phyloP scores from a whole-genome alignment of 1,139 yeast species.

The Williopsis jadinii region DNA sequence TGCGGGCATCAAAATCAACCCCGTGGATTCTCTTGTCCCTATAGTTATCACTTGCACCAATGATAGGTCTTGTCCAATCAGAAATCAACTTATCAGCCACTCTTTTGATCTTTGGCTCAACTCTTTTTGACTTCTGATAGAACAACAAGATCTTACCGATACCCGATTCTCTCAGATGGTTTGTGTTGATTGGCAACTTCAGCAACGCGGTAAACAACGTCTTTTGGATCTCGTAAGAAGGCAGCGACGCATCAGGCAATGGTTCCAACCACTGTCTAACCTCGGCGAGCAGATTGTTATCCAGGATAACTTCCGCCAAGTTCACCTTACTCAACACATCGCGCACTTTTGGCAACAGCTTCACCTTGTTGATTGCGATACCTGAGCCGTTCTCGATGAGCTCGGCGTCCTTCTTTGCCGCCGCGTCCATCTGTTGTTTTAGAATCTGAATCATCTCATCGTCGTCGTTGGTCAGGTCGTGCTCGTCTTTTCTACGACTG shows the following conservation, averaged over 20 bases:
- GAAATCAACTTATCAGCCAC: slow-evolving; percentile 88
- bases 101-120: slow-evolving; percentile 80
- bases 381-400: slow-evolving; percentile 49
- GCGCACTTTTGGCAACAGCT: slow-evolving; percentile 72
- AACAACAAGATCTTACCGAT: slow-evolving; percentile 92
- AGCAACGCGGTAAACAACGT: slow-evolving; percentile 70
- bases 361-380: slow-evolving; percentile 84
- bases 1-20: slow-evolving; percentile 61
- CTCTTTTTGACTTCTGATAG: slow-evolving; percentile 85
- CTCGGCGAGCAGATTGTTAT: slow-evolving; percentile 88
- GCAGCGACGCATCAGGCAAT: slow-evolving; percentile 93
- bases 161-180: slow-evolving; percentile 90
- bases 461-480: slow-evolving; percentile 89
- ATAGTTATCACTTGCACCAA: slow-evolving; percentile 92
- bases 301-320: slow-evolving; percentile 86
- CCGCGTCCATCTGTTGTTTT: slow-evolving; percentile 87
- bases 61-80: slow-evolving; percentile 97
- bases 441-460: slow-evolving; percentile 81
- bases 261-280: slow-evolving; percentile 98
- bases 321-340: slow-evolving; percentile 74
- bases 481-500: slow-evolving; percentile 69
- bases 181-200: slow-evolving; percentile 86
- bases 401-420: slow-evolving; percentile 88
- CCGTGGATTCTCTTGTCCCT: slow-evolving; percentile 77
- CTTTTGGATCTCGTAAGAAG: slow-evolving; percentile 93